Percentiles rank a stretch among this genome's conserved stretches.
Evolutionary conservation across 2,329 filamentous ascomycete species (phyloP).

Genomic region (Microdochium paspali): DNA sequence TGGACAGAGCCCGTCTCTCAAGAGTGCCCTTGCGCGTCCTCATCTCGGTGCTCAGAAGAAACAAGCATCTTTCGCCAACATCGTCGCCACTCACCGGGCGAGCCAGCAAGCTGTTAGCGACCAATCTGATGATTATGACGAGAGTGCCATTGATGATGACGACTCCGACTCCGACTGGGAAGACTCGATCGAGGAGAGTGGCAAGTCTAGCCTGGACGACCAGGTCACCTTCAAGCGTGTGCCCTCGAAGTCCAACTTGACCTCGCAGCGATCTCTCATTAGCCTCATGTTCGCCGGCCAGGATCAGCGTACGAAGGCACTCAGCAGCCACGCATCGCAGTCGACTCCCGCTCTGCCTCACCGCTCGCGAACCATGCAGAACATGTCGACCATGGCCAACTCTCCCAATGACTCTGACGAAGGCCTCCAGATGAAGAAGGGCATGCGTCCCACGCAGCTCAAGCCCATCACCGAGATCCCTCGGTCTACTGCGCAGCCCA

Average conservation of each 20-base stretch:
- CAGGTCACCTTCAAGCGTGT: constrained; percentile 80
- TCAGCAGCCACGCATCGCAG: constrained; percentile 61
- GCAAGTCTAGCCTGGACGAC: constrained; percentile 73
- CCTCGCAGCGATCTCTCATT: constrained; percentile 78
- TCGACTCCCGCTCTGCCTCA: constrained; percentile 60
- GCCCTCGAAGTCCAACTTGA: constrained; percentile 76
- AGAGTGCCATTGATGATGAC: constrained; percentile 73
- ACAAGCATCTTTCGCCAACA: constrained; percentile 72
- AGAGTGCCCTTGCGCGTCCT: constrained; percentile 35
- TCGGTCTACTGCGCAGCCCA: constrained; percentile 64
- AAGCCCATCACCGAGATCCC: constrained; percentile 54
- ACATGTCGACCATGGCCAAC: constrained; percentile 31
- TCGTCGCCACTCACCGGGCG: constrained; percentile 50
- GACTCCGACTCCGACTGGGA: constrained; percentile 54
- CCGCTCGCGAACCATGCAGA: constrained; percentile 44
- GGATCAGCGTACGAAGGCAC: constrained; percentile 58
- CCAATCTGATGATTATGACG: constrained; percentile 57
- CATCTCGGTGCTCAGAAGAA: constrained; percentile 51
- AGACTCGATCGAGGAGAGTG: constrained; percentile 69
- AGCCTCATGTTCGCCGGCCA: constrained; percentile 77
- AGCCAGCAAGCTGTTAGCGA: constrained; percentile 53
- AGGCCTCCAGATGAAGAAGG: constrained; percentile 55
- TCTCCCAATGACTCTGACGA: constrained; percentile 54
- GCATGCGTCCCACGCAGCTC: constrained; percentile 35
- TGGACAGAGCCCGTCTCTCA: constrained; percentile 46